Conservation (phyloP, 2,329 filamentous ascomycete species). For the Epicoccum sorghinum region DNA sequence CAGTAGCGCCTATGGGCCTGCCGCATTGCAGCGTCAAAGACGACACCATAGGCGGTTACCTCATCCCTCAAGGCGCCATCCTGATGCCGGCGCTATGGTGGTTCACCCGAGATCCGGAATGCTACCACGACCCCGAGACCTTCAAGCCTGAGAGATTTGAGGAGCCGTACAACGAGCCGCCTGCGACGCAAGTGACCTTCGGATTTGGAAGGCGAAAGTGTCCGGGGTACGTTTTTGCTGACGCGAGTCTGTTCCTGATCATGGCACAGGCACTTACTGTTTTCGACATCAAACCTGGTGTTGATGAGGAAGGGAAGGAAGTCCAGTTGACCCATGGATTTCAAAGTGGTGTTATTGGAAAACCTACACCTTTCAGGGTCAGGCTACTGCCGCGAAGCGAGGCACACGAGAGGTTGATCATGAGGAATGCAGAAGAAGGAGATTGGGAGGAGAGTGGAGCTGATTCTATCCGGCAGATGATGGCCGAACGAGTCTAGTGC, state of each 20-base stretch:
- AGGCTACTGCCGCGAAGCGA: slow-evolving; percentile 41
- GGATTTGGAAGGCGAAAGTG: slow-evolving; percentile 54
- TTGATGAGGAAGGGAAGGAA: slow-evolving; percentile 47
- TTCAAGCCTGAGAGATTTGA: slow-evolving; percentile 56
- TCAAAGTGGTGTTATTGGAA: slow-evolving; percentile 41
- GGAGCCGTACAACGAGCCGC: slow-evolving; percentile 41
- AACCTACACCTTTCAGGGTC: slow-evolving; percentile 44
- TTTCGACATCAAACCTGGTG: slow-evolving; percentile 51
- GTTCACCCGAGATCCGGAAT: slow-evolving; percentile 48
- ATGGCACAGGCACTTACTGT: slow-evolving; percentile 55
- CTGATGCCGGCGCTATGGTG: slow-evolving; percentile 49
- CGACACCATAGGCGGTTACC: slow-evolving; percentile 45
- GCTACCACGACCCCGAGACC: slow-evolving; percentile 44
- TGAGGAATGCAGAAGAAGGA: slow-evolving; percentile 34
- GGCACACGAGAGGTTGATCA: slow-evolving; percentile 42
- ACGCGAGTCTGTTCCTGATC: slow-evolving; percentile 50
- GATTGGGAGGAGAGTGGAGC: slow-evolving; percentile 48
- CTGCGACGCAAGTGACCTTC: slow-evolving; percentile 44
- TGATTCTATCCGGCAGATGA: slow-evolving; percentile 13
- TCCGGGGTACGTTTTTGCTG: slow-evolving; percentile 51
- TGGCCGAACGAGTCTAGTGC: not conserved
- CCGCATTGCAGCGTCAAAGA: slow-evolving; percentile 42
- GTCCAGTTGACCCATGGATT: slow-evolving; percentile 46
- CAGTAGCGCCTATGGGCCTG: slow-evolving; percentile 38
- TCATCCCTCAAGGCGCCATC: slow-evolving; percentile 50